Evolutionary conservation across 495 filamentous ascomycete genomes (phyloP).

Genomic region (Penicillium goetzii): DNA sequence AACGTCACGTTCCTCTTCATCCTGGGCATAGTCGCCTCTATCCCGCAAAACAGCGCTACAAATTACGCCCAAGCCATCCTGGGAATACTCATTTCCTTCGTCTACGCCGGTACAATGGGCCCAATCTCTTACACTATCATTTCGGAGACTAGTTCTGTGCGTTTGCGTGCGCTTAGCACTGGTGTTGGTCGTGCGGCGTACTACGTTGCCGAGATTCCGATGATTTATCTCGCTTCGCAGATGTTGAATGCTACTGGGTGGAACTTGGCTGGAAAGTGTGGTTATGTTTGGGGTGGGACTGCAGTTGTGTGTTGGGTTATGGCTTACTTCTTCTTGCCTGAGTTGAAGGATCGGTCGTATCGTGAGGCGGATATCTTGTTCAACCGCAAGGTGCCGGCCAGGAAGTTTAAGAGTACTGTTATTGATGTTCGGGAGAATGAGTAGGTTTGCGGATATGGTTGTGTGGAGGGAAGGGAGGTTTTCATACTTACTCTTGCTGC

Average conservation of each 20-base stretch:
- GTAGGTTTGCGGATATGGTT: conserved; percentile 23
- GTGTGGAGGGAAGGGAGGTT: not conserved
- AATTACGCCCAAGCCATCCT: conserved; percentile 53
- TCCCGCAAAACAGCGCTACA: conserved; percentile 36
- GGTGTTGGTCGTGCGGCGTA: conserved; percentile 55
- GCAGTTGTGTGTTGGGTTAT: conserved; percentile 31
- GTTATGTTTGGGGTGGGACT: conserved; percentile 42
- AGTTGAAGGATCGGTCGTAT: conserved; percentile 42
- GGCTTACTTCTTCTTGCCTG: conserved; percentile 37
- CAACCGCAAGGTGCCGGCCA: conserved; percentile 31
- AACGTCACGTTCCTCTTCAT: conserved; percentile 37
- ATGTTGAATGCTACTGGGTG: conserved; percentile 49
- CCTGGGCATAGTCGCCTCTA: conserved; percentile 52
- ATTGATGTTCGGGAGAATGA: conserved; percentile 56
- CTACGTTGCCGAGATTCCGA: conserved; percentile 50
- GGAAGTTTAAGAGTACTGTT: conserved; percentile 49
- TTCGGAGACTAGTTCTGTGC: conserved; percentile 59
- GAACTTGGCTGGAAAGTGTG: conserved; percentile 39
- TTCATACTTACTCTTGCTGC: not conserved
- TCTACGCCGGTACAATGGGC: conserved; percentile 47
- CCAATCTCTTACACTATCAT: conserved; percentile 60
- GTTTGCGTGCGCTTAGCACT: conserved; percentile 54
- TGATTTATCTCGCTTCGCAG: conserved; percentile 53
- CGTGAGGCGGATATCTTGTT: conserved; percentile 50
- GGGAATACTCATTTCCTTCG: conserved; percentile 56